phyloP scores from a whole-genome alignment of 1,284 basidiomycete species.

The Mycena citricolor region DNA sequence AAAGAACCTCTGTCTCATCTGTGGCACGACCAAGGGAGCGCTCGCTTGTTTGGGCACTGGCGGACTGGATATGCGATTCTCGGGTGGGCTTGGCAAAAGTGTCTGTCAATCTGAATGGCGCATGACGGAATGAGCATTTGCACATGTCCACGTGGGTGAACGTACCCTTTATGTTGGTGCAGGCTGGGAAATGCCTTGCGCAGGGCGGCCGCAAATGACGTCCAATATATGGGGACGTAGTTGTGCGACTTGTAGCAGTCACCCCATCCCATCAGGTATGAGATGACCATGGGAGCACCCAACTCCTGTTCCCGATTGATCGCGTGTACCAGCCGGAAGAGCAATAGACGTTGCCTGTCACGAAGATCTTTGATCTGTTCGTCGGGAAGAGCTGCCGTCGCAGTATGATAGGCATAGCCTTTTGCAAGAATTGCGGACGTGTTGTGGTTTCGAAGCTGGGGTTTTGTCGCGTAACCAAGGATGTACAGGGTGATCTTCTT shows the following conservation, averaged over 20 bases:
- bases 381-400: no score
- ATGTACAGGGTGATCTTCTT: conserved; percentile 28
- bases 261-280: conserved; percentile 37
- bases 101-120: background rate
- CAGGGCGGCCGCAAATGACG: conserved; percentile 21
- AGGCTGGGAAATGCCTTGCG: conserved; percentile 20
- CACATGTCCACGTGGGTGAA: background rate
- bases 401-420: conserved; percentile 21
- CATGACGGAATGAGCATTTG: background rate
- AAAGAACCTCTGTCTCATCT: background rate
- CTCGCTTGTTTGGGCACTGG: no score
- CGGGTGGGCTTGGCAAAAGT: no score
- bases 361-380: background rate
- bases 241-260: conserved; percentile 25
- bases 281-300: conserved; percentile 33
- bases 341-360: background rate
- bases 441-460: conserved; percentile 22
- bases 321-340: conserved; percentile 27
- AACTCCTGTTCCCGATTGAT: conserved; percentile 38
- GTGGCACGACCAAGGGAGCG: no score
- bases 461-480: conserved; percentile 29
- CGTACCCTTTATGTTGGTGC: no score
- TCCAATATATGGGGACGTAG: conserved; percentile 11
- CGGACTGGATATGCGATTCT: no score
- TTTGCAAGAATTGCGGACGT: conserved; percentile 18